Conservation (phyloP, 2,329 filamentous ascomycete species). For the Tolypocladium paradoxum region DNA sequence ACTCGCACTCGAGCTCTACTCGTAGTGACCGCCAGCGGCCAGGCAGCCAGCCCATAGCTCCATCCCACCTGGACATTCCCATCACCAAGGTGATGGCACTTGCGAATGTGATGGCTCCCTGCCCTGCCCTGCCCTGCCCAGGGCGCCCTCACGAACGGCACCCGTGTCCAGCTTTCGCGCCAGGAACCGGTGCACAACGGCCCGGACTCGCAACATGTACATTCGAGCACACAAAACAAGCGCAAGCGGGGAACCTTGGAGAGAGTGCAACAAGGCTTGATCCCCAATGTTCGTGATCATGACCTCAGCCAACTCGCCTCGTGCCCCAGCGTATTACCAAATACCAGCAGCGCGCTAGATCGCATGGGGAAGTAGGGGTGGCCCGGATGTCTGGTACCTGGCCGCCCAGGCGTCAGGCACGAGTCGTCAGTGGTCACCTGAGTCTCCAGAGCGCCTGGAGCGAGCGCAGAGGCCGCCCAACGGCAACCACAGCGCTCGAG, state of each 20-base stretch:
- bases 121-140: too few relatives aligned
- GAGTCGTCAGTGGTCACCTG: constrained; percentile 7
- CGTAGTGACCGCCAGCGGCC: too few relatives aligned
- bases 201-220: neutral
- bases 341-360: constrained; percentile 18
- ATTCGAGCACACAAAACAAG: neutral
- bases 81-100: neutral
- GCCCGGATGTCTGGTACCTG: constrained; percentile 14
- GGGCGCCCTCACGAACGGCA: neutral
- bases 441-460: neutral
- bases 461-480: neutral
- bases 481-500: neutral
- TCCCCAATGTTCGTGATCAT: constrained; percentile 19
- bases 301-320: constrained; percentile 11
- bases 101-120: neutral
- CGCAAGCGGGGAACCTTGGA: neutral
- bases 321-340: constrained; percentile 17
- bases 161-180: neutral
- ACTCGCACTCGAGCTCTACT: too few relatives aligned
- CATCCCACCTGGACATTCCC: neutral
- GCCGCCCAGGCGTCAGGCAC: constrained; percentile 17
- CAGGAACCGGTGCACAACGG: neutral
- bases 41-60: too few relatives aligned
- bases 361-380: constrained; percentile 16
- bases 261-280: neutral